Conservation (phyloP, 805 yeast species). For the Candida tammaniensis region DNA sequence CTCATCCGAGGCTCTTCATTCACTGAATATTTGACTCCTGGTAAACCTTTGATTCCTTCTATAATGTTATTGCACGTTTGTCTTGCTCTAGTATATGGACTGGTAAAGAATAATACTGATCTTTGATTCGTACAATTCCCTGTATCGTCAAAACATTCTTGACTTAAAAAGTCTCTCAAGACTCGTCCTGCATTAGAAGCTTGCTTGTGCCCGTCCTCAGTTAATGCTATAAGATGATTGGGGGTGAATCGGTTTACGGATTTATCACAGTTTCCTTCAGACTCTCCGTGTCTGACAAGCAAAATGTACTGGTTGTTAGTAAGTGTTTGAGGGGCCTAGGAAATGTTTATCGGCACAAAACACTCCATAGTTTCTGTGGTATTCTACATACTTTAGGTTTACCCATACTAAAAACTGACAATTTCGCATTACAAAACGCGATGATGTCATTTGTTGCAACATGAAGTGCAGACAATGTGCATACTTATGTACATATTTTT, state of each 20-base stretch:
- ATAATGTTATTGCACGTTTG: constrained; percentile 76
- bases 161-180: constrained; percentile 36
- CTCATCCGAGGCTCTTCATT: constrained; percentile 89
- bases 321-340: too few relatives aligned
- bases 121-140: constrained; percentile 10
- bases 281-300: constrained; percentile 87
- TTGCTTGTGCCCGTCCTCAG: constrained; percentile 65
- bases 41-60: constrained; percentile 50
- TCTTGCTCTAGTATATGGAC: constrained; percentile 82
- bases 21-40: constrained; percentile 46
- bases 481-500: background rate
- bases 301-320: constrained; percentile 52
- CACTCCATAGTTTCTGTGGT: background rate
- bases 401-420: constrained; percentile 6
- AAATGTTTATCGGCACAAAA: too few relatives aligned
- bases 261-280: constrained; percentile 87
- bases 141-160: constrained; percentile 29
- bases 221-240: constrained; percentile 75
- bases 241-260: constrained; percentile 73
- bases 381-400: constrained; percentile 11
- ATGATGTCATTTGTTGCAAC: background rate
- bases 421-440: constrained; percentile 2
- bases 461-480: background rate
- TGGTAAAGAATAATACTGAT: constrained; percentile 72
- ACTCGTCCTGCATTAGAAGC: constrained; percentile 59